These are phyloP conservation scores for Tolypocladium amazonense DNA, from an alignment of 2,329 filamentous ascomycete genomes.

Conservation along the genomic window DNA sequence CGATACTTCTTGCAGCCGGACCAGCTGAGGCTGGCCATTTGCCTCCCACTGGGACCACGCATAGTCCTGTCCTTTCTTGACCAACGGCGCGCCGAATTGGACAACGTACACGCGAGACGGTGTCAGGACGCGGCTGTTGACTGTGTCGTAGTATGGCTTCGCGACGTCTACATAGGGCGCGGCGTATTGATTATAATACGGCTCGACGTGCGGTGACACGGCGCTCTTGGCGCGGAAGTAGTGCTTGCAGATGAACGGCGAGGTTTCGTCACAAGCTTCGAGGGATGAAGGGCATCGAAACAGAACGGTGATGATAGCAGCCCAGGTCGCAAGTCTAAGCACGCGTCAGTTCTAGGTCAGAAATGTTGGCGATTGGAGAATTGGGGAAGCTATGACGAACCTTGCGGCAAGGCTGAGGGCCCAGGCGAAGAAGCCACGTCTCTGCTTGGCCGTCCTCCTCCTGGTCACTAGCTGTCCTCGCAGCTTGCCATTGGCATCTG, in stretches of 20 bases:
- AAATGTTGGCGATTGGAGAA: background rate
- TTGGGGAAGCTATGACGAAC: constrained; percentile 24
- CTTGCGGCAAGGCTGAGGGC: constrained; percentile 41
- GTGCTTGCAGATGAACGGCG: constrained; percentile 71
- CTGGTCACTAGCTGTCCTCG: constrained; percentile 16
- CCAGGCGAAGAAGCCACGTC: constrained; percentile 21
- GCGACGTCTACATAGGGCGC: constrained; percentile 70
- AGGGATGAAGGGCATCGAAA: constrained; percentile 71
- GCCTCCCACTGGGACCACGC: constrained; percentile 67
- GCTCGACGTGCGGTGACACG: constrained; percentile 64
- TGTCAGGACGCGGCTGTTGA: constrained; percentile 54
- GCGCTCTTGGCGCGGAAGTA: constrained; percentile 59
- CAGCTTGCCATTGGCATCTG: constrained; percentile 21
- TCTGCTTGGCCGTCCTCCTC: constrained; percentile 11
- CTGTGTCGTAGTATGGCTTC: constrained; percentile 61
- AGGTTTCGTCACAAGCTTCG: constrained; percentile 55
- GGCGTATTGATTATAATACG: constrained; percentile 78
- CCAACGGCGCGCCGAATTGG: constrained; percentile 65
- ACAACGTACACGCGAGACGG: constrained; percentile 58
- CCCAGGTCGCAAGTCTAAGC: constrained; percentile 71
- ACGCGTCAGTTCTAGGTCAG: background rate
- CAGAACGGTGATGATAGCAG: constrained; percentile 66
- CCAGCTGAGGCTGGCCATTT: constrained; percentile 64
- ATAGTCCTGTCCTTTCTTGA: constrained; percentile 57
- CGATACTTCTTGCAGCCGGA: constrained; percentile 50